Evolutionary conservation across 2,329 filamentous ascomycete genomes (phyloP).

Genomic region (Septoria linicola): DNA sequence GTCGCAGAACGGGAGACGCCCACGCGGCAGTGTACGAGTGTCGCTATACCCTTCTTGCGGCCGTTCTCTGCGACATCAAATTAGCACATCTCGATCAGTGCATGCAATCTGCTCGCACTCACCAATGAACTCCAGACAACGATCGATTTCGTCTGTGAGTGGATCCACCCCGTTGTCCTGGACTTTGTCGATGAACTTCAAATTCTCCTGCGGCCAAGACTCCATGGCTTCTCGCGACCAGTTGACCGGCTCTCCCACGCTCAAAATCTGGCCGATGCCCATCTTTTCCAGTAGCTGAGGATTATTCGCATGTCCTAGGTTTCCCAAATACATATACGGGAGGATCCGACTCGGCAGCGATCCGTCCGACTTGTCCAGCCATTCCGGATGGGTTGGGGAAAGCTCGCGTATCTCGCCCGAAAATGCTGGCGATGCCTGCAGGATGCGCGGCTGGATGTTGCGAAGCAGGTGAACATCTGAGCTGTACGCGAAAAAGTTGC

Average conservation of each 20-base stretch:
- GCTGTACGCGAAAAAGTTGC: slow-evolving; percentile 96
- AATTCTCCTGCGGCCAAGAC: slow-evolving; percentile 72
- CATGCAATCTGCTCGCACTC: slow-evolving; percentile 41
- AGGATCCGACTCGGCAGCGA: slow-evolving; percentile 86
- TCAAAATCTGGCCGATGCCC: slow-evolving; percentile 83
- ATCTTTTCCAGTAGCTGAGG: slow-evolving; percentile 74
- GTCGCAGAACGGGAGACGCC: slow-evolving; percentile 94
- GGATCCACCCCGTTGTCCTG: slow-evolving; percentile 98
- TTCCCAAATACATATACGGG: slow-evolving; percentile 95
- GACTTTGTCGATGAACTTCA: slow-evolving; percentile 78
- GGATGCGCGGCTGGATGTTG: slow-evolving; percentile 70
- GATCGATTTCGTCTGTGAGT: slow-evolving; percentile 77
- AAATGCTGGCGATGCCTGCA: slow-evolving; percentile 65
- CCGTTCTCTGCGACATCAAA: slow-evolving; percentile 65
- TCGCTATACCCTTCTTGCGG: slow-evolving; percentile 72
- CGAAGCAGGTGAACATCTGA: slow-evolving; percentile 83
- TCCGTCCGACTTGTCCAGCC: slow-evolving; percentile 82
- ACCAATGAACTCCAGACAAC: slow-evolving; percentile 92
- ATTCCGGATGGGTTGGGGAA: slow-evolving; percentile 65
- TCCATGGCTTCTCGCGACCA: slow-evolving; percentile 72
- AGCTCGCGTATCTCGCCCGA: slow-evolving; percentile 52
- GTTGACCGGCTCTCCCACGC: slow-evolving; percentile 82
- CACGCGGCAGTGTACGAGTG: slow-evolving; percentile 92
- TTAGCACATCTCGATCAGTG: not conserved
- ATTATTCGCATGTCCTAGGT: slow-evolving; percentile 91